phyloP scores from a whole-genome alignment of 306 rosid species.

The Quercus variabilis region DNA sequence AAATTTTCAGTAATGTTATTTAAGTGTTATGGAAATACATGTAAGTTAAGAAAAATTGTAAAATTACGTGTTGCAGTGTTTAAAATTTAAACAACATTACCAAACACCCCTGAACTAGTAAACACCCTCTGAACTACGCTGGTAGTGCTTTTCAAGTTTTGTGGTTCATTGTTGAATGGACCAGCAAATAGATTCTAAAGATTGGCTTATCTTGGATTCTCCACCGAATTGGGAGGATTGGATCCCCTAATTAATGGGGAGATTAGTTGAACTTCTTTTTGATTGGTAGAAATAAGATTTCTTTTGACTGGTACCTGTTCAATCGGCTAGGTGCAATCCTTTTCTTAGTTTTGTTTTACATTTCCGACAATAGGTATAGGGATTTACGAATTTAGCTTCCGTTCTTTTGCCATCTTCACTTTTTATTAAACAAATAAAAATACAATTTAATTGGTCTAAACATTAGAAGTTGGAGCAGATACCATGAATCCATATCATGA shows the following conservation, averaged over 20 bases:
- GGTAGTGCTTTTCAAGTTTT: not conserved
- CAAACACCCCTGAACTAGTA: too few relatives aligned
- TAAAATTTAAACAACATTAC: too few relatives aligned
- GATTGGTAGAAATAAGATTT: not conserved
- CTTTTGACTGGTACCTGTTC: not conserved
- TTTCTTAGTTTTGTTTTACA: too few relatives aligned
- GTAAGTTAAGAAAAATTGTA: rapidly evolving
- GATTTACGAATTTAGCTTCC: too few relatives aligned
- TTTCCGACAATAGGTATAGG: too few relatives aligned
- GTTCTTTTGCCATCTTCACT: too few relatives aligned
- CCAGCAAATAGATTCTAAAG: not conserved
- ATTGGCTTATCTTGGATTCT: not conserved
- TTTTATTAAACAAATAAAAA: too few relatives aligned
- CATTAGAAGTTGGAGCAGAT: too few relatives aligned
- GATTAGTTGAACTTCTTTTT: not conserved
- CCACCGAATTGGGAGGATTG: not conserved
- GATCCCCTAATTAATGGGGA: not conserved
- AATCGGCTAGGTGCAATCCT: not conserved
- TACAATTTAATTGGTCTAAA: too few relatives aligned
- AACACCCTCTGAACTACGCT: too few relatives aligned
- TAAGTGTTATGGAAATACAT: rapidly evolving
- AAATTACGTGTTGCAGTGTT: rapidly evolving
- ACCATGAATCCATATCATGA: too few relatives aligned
- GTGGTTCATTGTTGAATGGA: not conserved
- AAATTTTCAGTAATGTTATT: too few relatives aligned